Evolutionary conservation across 2,329 filamentous ascomycete species (phyloP), one percentile per base, ranked within the genome.

Genomic region (Uncinocarpus reesii): DNA sequence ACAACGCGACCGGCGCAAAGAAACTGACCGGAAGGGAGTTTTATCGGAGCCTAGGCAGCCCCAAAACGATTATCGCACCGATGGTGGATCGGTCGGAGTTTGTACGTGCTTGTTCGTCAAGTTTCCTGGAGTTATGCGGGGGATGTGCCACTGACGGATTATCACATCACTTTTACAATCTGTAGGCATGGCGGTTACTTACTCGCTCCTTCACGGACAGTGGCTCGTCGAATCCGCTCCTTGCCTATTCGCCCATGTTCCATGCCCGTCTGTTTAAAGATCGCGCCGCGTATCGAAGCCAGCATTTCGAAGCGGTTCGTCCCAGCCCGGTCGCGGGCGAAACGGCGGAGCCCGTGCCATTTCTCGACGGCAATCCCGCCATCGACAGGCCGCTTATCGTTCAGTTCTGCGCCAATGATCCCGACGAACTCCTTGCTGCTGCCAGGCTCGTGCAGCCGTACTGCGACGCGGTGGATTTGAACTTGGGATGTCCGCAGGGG

Each of bases 51-150:
- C 84, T 98, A 53, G 92, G 92, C 18, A 89, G 84, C 52, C 92
- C 92, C 1, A 95, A 86, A 68, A 82, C 84, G 56, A 79, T 98
- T 24, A 77, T 98, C 48, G 92, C 92, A 28, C 92, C 92, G 29
- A 98, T 98, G 92, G 92, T 98, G 18, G 90, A 98, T 62, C 86
- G 95, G 66, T 95, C 88, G 26, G 92, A 98, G 72, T 95, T 96
- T 71, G 89, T 95, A 73, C 56, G 83, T 72, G 38, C 35, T 41
- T 42, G n/a, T n/a, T n/a, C n/a, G n/a, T n/a, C n/a, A n/a, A n/a
- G n/a, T n/a, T n/a, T n/a, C n/a, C n/a, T n/a, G n/a, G n/a, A n/a
- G n/a, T n/a, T n/a, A n/a, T n/a, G n/a, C n/a, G n/a, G n/a, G n/a
- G n/a, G n/a, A n/a, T n/a, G n/a, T n/a, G n/a, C 35, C 5, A 26